Evolutionary conservation across 1,284 basidiomycete genomes (phyloP), one percentile per base, ranked within the genome.

Genomic region (Hortiboletus rubellus): DNA sequence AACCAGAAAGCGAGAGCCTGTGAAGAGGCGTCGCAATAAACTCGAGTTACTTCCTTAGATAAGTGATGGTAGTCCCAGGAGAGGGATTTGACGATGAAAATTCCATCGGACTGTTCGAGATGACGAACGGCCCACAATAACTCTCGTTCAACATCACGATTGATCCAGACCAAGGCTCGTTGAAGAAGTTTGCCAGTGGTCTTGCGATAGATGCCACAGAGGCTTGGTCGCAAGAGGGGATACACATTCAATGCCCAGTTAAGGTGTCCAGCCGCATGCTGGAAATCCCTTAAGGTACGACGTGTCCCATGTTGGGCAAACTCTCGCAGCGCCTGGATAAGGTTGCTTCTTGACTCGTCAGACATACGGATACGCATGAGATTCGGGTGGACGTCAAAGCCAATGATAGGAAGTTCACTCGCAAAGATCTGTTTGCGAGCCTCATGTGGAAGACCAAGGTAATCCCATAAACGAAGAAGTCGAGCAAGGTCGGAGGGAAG

Each of bases 241-340:
- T 61, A 75, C 0, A 75, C 70, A 52, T 77, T 80, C 1, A 81
- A 61, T 0, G 64, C 65, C 77, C 78, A 81, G 47, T 78, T 79
- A 5, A 73, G 55, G 64, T 71, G 75, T 0, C 77, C 74, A 3
- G 70, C 63, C 0, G 78, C 30, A 0, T 45, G 46, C 37, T 50
- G 38, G 3, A 50, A 50, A 5, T 50, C 38, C 8, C 48, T 50
- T 18, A 40, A 49, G 40, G 37, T 12, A 17, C 36, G n/a, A 0
- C 37, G 15, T 12, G 47, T 18, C 0, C 47, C 36, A n/a, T 40
- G 47, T 7, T 30, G 47, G 0, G 9, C 27, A 5, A 49, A 49
- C 2, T 31, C 27, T n/a, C 4, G 5, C 2, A 49, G 2, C 22
- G 37, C 5, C 0, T 8, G 1, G 1, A 71, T 37, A 1, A 76